Conservation (phyloP, 345 rosid species). For the Dipteronia sinensis region DNA sequence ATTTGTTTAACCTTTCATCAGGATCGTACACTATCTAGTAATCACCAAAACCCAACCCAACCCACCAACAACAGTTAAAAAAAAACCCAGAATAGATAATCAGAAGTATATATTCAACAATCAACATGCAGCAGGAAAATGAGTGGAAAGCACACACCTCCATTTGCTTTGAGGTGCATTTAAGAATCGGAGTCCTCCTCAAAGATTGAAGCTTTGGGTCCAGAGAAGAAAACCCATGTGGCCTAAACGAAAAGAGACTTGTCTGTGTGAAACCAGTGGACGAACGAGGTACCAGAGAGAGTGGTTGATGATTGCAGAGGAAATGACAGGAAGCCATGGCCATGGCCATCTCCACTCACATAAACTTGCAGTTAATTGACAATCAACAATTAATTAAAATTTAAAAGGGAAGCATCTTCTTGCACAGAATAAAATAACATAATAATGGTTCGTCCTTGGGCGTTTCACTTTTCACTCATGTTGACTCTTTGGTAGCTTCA, state of each 20-base stretch:
- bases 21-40: slow-evolving; percentile 79
- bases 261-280: slow-evolving; percentile 33
- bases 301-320: slow-evolving; percentile 41
- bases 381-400: too few species aligned
- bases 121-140: slow-evolving; percentile 2
- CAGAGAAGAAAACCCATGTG: slow-evolving; percentile 28
- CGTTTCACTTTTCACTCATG: too few species aligned
- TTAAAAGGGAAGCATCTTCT: too few species aligned
- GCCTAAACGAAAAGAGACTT: slow-evolving; percentile 23
- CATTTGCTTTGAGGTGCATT: slow-evolving; percentile 56
- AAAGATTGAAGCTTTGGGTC: slow-evolving; percentile 34
- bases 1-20: slow-evolving; percentile 73
- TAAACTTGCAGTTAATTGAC: too few species aligned
- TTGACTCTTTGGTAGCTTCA: too few species aligned
- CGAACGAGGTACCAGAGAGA: slow-evolving; percentile 22
- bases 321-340: slow-evolving; percentile 55
- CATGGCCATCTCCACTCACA: slow-evolving; percentile 21
- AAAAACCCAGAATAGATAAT: neutral
- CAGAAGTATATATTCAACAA: neutral
- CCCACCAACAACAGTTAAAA: slow-evolving; percentile 13
- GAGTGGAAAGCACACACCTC: too few species aligned
- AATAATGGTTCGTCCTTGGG: too few species aligned
- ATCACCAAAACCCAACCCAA: slow-evolving; percentile 5
- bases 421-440: too few species aligned
- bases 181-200: slow-evolving; percentile 34